phyloP scores from a whole-genome alignment of 257 asterid species.

The Solanum gracilifrons region DNA sequence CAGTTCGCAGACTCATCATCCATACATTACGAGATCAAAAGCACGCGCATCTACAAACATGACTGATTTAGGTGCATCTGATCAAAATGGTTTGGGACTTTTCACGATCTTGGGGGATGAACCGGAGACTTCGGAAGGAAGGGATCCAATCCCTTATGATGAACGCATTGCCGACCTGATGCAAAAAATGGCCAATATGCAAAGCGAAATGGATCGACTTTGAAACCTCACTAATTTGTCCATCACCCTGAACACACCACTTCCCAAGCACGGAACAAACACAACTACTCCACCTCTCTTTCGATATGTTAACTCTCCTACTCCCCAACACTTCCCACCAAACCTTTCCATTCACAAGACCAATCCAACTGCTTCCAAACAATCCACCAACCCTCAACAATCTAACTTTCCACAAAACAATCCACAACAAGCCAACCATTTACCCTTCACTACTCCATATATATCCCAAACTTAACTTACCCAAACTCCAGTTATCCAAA shows the following conservation, averaged over 20 bases:
- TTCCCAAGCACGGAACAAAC: neutral
- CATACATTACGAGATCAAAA: no score
- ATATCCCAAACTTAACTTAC: neutral
- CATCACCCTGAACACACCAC: neutral
- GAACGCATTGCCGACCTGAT: no score
- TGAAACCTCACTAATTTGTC: neutral
- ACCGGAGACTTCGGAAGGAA: no score
- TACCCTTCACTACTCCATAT: neutral
- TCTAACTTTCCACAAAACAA: neutral
- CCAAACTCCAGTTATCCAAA: neutral
- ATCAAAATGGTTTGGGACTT: no score
- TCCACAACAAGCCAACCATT: neutral
- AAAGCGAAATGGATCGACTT: neutral
- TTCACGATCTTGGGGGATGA: no score
- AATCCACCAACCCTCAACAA: neutral
- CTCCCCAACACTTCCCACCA: neutral
- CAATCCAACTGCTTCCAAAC: neutral
- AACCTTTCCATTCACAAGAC: neutral
- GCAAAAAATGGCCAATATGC: no score
- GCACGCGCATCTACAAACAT: no score
- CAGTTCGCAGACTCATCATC: no score
- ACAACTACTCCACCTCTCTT: no score
- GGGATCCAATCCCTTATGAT: no score
- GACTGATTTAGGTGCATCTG: no score
- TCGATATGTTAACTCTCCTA: neutral